Evolutionary conservation across 2,329 filamentous ascomycete species (phyloP), one percentile per base, ranked within the genome.

Genomic region (Phaeosphaeriaceae sp.): DNA sequence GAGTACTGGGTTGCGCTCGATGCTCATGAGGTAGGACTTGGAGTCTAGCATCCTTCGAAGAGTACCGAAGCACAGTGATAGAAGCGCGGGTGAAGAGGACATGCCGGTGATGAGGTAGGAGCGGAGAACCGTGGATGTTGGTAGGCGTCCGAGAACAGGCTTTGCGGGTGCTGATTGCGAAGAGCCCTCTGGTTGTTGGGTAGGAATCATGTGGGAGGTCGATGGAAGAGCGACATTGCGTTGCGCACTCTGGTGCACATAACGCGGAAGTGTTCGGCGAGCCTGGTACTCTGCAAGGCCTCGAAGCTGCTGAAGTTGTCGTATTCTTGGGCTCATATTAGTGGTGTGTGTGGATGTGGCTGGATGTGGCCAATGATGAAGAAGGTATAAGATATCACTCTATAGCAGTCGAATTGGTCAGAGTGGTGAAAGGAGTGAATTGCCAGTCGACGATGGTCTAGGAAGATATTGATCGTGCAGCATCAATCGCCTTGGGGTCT

Each of bases 1-100:
- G 17, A 96, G 83, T 1, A 94, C 48, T 0, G 87, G 87, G 73
- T 96, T 97, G 52, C 80, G 83, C 72, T 96, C 92, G 4, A 92
- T 88, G 75, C 89, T 89, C 56, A 95, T 82, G 0, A 93, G 54
- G 1, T 85, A 80, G 56, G 81, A 88, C 51, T 85, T 85, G 24
- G 90, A 88, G 74, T 92, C 84, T 11, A 93, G 90, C 66, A 96
- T 85, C 21, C 85, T 75, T 7, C 83, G 85, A 79, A 96, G 89
- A 57, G 90, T 76, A 53, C 83, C 83, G 48, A 95, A 82, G 7
- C 90, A 93, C 0, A 91, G 88, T 1, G 82, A 80, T 1, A 96
- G 85, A 4, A 96, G 85, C 4, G 89, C 56, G 0, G 81, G 87
- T 1, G 89, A 91, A 1, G 89, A 91, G 0, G 91, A 92, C 60